These are phyloP conservation scores for Monosporascus sp. DNA, from an alignment of 2,329 filamentous ascomycete genomes.

Conservation along the genomic window DNA sequence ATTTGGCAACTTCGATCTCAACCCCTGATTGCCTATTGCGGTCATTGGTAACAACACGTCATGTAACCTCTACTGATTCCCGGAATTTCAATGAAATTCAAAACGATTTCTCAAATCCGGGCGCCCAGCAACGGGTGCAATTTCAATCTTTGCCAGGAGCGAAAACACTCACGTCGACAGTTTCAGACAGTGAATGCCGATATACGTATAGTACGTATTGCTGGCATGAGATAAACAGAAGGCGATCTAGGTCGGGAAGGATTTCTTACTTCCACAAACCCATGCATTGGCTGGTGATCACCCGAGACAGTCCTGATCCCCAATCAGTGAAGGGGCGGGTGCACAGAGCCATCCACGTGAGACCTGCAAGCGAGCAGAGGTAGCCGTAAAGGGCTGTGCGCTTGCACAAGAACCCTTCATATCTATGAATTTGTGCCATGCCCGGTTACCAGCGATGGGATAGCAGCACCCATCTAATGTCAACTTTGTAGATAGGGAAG, in stretches of 20 bases:
- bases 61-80: conserved; percentile 58
- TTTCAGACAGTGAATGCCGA: conserved; percentile 43
- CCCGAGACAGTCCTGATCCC: no score
- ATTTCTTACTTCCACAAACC: conserved; percentile 1
- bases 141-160: conserved; percentile 48
- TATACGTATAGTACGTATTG: conserved; percentile 29
- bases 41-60: not conserved
- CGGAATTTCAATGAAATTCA: conserved; percentile 46
- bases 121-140: conserved; percentile 51
- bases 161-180: conserved; percentile 49
- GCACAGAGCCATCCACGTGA: no score
- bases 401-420: not conserved
- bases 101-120: conserved; percentile 50
- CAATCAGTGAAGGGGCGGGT: no score
- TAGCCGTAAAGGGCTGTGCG: not conserved
- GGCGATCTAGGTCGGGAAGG: not conserved
- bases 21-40: no score
- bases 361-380: not conserved
- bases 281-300: no score
- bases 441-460: not conserved
- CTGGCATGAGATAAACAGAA: conserved; percentile 17
- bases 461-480: not conserved
- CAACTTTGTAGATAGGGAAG: not conserved
- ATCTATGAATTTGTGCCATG: not conserved
- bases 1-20: no score